Base-by-base conservation (phyloP, 2,329 filamentous ascomycete species). In the Sarocladium strictum region DNA sequence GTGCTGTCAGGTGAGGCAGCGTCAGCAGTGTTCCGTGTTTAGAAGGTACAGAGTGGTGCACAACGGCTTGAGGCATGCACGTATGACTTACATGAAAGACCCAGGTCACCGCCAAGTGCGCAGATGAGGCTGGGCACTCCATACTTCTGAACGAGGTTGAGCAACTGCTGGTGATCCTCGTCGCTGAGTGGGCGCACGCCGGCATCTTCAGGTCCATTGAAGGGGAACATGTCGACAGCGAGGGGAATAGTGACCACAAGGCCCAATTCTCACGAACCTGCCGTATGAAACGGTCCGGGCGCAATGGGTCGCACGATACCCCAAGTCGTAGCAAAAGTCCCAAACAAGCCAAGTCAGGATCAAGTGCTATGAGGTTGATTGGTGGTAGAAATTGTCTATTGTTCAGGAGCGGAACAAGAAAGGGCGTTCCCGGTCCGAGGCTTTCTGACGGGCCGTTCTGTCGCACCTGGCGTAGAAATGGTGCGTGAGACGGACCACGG, bases 91-190 rank as follows among this genome's bases (percentile, higher is more conserved):
- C 70, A 72, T 51, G 69, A 53, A 15, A 53, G 50, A n/a, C 50
- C 50, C 17, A 33, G 23, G 21, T 53, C 50, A 27, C 67, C 67
- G 19, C 64, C 68, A 53, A 72, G 53, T 47, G 69, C 68, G 57
- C 65, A 70, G n/a, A 68, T 59, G 17, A 72, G 63, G 54, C 68
- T 72, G 1, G 65, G 64, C 27, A 71, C 62, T 33, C 70, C 70
- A 61, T 72, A 72, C 52, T 68, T 68, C 53, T 69, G 69, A 6
- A 69, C 65, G 21, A 72, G 67, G 19, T 63, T 62, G 24, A 70
- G 54, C 26, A 72, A 64, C 21, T 69, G 60, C 43, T 70, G 69
- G 57, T 70, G 70, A 56, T 72, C 70, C 47, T 72, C 70, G 7
- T 72, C 70, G 32, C 66, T 57, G 53, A 72, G 56, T n/a, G 68